Evolutionary conservation across 1,284 basidiomycete species (phyloP).

Genomic region (Ceratorhiza oryzae-sativae): DNA sequence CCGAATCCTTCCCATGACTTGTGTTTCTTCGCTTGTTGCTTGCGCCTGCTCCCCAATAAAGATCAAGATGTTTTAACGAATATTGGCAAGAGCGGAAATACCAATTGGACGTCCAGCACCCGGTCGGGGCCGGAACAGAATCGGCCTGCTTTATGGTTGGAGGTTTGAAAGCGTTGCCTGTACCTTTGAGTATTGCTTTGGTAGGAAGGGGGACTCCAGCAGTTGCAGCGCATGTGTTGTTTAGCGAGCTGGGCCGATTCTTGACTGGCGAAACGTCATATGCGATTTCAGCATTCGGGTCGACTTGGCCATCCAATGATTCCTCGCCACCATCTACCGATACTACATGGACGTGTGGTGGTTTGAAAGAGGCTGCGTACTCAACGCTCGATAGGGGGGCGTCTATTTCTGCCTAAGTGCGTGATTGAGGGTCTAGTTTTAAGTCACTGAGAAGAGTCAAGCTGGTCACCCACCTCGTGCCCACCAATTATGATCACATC

Average conservation of each 20-base stretch:
- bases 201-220: not conserved
- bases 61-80: too few relatives aligned
- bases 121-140: not conserved
- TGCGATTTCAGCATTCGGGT: constrained; percentile 3
- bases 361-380: constrained; percentile 29
- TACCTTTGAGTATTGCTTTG: not conserved
- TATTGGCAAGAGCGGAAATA: not conserved
- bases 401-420: constrained; percentile 30
- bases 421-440: not conserved
- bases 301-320: constrained; percentile 8
- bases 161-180: constrained; percentile 12
- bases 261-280: constrained; percentile 46
- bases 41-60: constrained; percentile 16
- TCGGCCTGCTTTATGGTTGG: constrained; percentile 23
- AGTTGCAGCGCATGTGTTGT: not conserved
- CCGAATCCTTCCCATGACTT: constrained; percentile 38
- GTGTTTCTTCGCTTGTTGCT: constrained; percentile 33
- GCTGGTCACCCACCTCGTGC: constrained; percentile 37
- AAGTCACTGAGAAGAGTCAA: not conserved
- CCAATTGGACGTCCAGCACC: constrained; percentile 37
- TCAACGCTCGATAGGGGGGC: constrained; percentile 33
- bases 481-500: constrained; percentile 45
- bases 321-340: constrained; percentile 23
- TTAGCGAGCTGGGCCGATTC: constrained; percentile 54
- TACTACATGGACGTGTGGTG: constrained; percentile 22